These are phyloP conservation scores for Cladophialophora carrionii DNA, from an alignment of 2,329 filamentous ascomycete species.

Conservation along the genomic window DNA sequence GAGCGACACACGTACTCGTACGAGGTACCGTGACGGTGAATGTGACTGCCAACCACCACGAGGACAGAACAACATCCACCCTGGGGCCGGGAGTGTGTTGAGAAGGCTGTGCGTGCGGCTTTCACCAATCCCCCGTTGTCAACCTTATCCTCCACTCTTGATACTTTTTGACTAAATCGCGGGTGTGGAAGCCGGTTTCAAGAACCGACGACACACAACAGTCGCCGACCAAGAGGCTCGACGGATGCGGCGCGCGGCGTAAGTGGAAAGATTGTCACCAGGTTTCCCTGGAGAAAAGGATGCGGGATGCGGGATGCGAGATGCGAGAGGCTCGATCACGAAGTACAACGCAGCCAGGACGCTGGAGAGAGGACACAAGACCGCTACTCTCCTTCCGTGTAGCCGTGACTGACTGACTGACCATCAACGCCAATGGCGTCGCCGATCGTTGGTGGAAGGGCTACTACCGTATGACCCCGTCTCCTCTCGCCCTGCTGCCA, in stretches of 20 bases:
- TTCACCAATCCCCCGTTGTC: neutral
- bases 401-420: no score
- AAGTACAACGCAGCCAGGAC: neutral
- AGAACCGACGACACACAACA: constrained; percentile 9
- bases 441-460: neutral
- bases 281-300: no score
- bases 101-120: neutral
- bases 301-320: no score
- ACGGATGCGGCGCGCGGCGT: no score
- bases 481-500: neutral
- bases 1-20: no score
- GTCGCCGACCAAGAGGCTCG: no score
- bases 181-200: constrained; percentile 15
- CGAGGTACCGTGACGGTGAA: no score
- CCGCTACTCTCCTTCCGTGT: no score
- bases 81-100: neutral
- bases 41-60: neutral
- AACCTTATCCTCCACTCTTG: constrained; percentile 5
- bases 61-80: neutral
- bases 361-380: neutral
- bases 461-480: no score
- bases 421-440: constrained; percentile 18
- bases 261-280: no score
- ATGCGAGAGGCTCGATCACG: neutral
- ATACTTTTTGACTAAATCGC: constrained; percentile 9